Evolutionary conservation across 805 yeast genomes (phyloP).

Genomic region (Barnettozyma siamensis): DNA sequence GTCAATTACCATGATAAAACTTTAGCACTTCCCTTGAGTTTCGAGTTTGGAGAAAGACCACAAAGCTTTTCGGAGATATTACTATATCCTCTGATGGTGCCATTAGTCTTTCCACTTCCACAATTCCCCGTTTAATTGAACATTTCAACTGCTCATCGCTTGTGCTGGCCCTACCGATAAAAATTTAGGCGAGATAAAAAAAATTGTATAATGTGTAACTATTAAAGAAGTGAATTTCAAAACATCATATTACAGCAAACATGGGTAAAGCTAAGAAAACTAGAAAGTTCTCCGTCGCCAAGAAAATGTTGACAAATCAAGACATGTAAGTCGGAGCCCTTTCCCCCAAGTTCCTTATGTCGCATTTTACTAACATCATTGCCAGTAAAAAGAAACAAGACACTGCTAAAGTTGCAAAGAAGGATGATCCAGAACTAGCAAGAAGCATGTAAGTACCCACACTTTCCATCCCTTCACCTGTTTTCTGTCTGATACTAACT

Average conservation of each 20-base stretch:
- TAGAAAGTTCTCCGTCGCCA: constrained; percentile 90
- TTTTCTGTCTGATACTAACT: constrained; percentile 17
- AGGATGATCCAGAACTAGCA: constrained; percentile 72
- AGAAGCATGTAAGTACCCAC: constrained; percentile 36
- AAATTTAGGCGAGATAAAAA: no score
- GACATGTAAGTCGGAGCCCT: constrained; percentile 39
- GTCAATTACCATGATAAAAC: no score
- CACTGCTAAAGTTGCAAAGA: constrained; percentile 29
- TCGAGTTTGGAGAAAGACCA: no score
- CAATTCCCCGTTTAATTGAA: no score
- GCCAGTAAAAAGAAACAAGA: constrained; percentile 37
- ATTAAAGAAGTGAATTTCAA: background rate
- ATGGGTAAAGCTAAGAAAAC: constrained; percentile 99
- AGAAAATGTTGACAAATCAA: constrained; percentile 70
- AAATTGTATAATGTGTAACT: no score
- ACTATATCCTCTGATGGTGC: no score
- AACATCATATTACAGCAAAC: background rate
- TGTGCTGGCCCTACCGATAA: no score
- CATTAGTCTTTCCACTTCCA: no score
- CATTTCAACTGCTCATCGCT: no score
- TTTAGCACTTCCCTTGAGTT: no score
- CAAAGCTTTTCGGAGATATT: no score
- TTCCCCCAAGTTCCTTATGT: background rate
- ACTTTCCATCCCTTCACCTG: no score
- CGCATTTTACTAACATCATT: constrained; percentile 1